Base-by-base conservation (phyloP, 139 green algal species). In the Chlorella sp. region DNA sequence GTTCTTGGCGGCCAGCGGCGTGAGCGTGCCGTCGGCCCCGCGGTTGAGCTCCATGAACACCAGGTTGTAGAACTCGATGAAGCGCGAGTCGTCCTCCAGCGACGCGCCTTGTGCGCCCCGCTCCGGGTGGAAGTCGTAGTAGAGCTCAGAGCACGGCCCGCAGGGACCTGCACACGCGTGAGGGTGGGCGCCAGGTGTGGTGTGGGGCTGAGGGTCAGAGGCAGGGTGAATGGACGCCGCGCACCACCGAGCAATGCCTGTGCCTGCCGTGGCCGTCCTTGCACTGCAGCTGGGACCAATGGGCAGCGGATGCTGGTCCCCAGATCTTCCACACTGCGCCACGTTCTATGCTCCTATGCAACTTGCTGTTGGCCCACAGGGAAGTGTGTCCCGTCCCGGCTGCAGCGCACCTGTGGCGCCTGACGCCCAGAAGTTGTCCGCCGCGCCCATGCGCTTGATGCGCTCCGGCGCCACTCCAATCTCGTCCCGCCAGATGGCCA, bases 371-470 rank as follows among this genome's bases (percentile, higher is more conserved):
- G n/a, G n/a, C n/a, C n/a, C n/a, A n/a, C n/a, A n/a, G n/a, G n/a
- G n/a, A n/a, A n/a, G n/a, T n/a, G n/a, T n/a, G n/a, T n/a, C n/a
- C n/a, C n/a, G n/a, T n/a, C n/a, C n/a, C n/a, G n/a, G n/a, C n/a
- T n/a, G n/a, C n/a, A n/a, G n/a, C 63, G 66, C 71, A 82, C 85
- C 87, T 77, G 88, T 93, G 64, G 92, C 73, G 4, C 93, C 93
- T 29, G 78, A 86, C 35, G 91, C 84, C 94, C 94, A 98, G 80
- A 98, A 98, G 86, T 98, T 98, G 87, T 97, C 93, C 0, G 82
- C 86, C 2, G 83, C 91, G 5, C 87, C 93, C 86, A 97, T 91
- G 23, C 88, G 80, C 75, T 90, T 80, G 69, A 98, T 96, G 35
- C 88, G 82, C 62, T 86, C 73, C 14, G 80, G 62, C 1, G 88